Evolutionary conservation across 1,284 basidiomycete species (phyloP).

Genomic region (Ceratobasidium sp.): DNA sequence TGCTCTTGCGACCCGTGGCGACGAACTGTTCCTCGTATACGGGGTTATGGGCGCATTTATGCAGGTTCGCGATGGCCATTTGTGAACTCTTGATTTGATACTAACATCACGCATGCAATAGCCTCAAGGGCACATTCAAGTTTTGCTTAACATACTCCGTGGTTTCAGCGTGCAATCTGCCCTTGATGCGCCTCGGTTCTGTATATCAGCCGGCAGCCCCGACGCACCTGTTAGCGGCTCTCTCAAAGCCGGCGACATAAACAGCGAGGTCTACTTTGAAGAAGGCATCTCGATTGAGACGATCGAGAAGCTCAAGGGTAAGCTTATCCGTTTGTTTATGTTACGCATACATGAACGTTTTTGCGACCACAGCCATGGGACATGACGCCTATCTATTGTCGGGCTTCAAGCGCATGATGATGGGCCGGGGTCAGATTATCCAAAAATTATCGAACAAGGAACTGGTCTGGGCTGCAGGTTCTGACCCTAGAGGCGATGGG

Average conservation of each 20-base stretch:
- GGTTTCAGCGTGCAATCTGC: constrained; percentile 85
- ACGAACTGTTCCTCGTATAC: constrained; percentile 86
- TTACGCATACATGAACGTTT: constrained; percentile 2
- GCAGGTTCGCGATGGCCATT: constrained; percentile 63
- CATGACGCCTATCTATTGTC: constrained; percentile 74
- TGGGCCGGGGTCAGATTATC: constrained; percentile 95
- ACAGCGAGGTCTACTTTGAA: constrained; percentile 88
- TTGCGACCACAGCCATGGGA: constrained; percentile 71
- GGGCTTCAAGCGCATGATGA: constrained; percentile 70
- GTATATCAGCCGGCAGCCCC: constrained; percentile 85
- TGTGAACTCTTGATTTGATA: constrained; percentile 23
- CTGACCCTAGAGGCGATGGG: constrained; percentile 86
- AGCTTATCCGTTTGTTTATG: constrained; percentile 42
- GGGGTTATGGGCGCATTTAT: constrained; percentile 97
- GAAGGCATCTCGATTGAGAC: constrained; percentile 75
- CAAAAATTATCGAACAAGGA: constrained; percentile 73
- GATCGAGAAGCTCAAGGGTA: constrained; percentile 67
- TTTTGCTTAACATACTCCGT: constrained; percentile 88
- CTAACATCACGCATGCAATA: constrained; percentile 47
- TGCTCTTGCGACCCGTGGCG: constrained; percentile 80
- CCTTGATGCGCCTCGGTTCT: constrained; percentile 96
- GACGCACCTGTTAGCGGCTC: constrained; percentile 58
- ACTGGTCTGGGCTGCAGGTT: constrained; percentile 86
- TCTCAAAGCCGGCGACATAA: constrained; percentile 66
- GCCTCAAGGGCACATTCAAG: constrained; percentile 93